Conservation (phyloP, 305 asterid species). For the Andrographis paniculata region DNA sequence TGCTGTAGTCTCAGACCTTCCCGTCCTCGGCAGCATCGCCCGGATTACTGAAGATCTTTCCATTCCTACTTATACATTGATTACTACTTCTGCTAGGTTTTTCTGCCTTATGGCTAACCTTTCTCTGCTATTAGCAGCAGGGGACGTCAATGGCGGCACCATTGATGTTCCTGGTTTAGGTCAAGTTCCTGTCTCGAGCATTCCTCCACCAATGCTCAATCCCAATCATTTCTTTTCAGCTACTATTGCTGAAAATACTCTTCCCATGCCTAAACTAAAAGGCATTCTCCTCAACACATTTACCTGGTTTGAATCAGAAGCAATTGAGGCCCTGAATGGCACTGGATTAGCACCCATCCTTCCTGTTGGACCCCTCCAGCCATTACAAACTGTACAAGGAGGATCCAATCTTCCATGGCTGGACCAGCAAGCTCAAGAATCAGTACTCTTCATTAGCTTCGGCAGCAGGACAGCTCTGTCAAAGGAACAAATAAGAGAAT, state of each 20-base stretch:
- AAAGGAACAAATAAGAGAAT: conserved; percentile 28
- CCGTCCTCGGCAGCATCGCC: conserved; percentile 11
- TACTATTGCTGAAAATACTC: conserved; percentile 23
- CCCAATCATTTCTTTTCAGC: conserved; percentile 25
- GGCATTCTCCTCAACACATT: conserved; percentile 52
- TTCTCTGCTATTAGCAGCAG: conserved; percentile 28
- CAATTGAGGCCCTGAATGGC: conserved; percentile 26
- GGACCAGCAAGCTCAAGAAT: conserved; percentile 33
- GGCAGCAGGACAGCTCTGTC: conserved; percentile 46
- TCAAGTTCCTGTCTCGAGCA: conserved; percentile 26
- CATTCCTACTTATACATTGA: conserved; percentile 22
- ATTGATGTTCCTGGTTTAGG: conserved; percentile 36
- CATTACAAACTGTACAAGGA: conserved; percentile 8
- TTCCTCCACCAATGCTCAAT: conserved; percentile 44
- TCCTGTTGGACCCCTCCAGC: conserved; percentile 43
- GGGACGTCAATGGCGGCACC: background rate
- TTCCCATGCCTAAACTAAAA: conserved; percentile 21
- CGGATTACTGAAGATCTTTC: conserved; percentile 17
- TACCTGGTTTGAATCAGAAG: conserved; percentile 33
- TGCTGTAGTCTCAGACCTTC: conserved; percentile 32
- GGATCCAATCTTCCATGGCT: conserved; percentile 36
- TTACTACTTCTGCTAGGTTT: conserved; percentile 47
- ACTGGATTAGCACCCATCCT: conserved; percentile 21
- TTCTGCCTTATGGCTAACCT: conserved; percentile 30
- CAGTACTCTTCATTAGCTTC: conserved; percentile 42